Evolutionary conservation across 768 basidiomycete genomes (phyloP), one percentile per base, ranked within the genome.

Genomic region (Lyophyllum shimeji): DNA sequence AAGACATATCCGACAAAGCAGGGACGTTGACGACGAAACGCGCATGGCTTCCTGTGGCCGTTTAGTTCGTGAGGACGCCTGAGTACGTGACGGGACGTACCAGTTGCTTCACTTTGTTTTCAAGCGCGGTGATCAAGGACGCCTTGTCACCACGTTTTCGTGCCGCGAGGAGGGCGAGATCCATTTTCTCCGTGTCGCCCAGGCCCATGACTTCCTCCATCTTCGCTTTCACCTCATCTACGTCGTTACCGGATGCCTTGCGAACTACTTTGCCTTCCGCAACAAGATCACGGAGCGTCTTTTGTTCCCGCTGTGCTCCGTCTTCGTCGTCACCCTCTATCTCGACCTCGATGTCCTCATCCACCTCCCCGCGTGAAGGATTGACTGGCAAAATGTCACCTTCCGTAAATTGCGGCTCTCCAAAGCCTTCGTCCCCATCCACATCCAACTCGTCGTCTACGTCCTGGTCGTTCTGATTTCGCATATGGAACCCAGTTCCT

Each of bases 361-460:
- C 71, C 20, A 69, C 61, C 23, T 63, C 65, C 25, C 49, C 52
- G n/a, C 61, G 63, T 7, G 61, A 55, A n/a, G 50, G 57, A 33
- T 67, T 62, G 2, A 70, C 66, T 46, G 73, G 74, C 12, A 89
- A 69, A 31, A 92, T 73, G 62, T 93, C 90, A 2, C 76, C 77
- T 67, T 92, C 90, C 9, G 84, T 86, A 67, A 93, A 93, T 64
- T 93, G 91, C 0, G 80, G 76, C 17, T 81, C 80, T 1, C 90
- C 90, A 63, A 83, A 93, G 2, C 66, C 79, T 52, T 84, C 90
- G 53, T 89, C 88, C 2, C 90, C 90, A 54, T 91, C 90, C 9
- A 92, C 74, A 55, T 93, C 91, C 9, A 93, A 76, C 45, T 91
- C 90, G 17, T 88, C 90, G 27, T 93, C 91, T 1, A 89, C 78